Percentiles rank a stretch among this genome's conserved stretches.
Conservation (phyloP, 768 basidiomycete genomes). For the Rubroboletus pulcherrimus region DNA sequence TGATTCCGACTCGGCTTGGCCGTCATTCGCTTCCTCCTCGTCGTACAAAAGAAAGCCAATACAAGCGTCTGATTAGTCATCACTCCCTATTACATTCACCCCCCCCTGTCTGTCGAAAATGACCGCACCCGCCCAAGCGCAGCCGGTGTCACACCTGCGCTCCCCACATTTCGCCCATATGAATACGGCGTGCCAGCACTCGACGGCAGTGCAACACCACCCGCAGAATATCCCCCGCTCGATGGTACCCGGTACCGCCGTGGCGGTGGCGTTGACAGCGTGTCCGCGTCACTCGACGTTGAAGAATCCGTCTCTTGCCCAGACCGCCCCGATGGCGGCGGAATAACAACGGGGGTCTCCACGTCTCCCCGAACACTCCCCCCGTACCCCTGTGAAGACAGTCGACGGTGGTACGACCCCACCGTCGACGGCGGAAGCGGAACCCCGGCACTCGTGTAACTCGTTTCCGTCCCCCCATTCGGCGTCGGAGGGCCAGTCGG, state of each 20-base stretch:
- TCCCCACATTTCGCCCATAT: slow-evolving; percentile 14
- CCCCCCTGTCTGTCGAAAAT: slow-evolving; percentile 14
- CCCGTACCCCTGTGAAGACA: slow-evolving; percentile 18
- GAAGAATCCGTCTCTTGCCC: slow-evolving; percentile 25
- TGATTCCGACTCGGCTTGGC: slow-evolving; percentile 31
- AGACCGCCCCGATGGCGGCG: slow-evolving; percentile 23
- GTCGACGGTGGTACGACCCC: slow-evolving; percentile 23
- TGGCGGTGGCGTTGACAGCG: slow-evolving; percentile 33
- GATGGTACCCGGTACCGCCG: slow-evolving; percentile 22
- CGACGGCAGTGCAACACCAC: slow-evolving; percentile 13
- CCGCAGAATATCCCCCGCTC: slow-evolving; percentile 13
- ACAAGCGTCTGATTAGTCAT: slow-evolving; percentile 14
- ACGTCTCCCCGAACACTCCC: neutral
- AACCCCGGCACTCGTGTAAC: slow-evolving; percentile 26
- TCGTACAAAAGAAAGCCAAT: neutral
- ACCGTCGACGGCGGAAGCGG: slow-evolving; percentile 31
- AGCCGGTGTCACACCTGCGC: slow-evolving; percentile 23
- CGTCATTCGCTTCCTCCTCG: slow-evolving; percentile 9
- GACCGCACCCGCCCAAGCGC: slow-evolving; percentile 22
- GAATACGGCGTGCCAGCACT: slow-evolving; percentile 20
- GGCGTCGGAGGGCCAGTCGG: slow-evolving; percentile 25
- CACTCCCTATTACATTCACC: slow-evolving; percentile 1
- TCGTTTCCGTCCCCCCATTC: slow-evolving; percentile 10
- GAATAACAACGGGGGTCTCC: slow-evolving; percentile 24
- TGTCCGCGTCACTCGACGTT: slow-evolving; percentile 31